Evolutionary conservation across 148 eudicot species (phyloP), one percentile per base, ranked within the genome.

Genomic region (Fallopia convolvulus): DNA sequence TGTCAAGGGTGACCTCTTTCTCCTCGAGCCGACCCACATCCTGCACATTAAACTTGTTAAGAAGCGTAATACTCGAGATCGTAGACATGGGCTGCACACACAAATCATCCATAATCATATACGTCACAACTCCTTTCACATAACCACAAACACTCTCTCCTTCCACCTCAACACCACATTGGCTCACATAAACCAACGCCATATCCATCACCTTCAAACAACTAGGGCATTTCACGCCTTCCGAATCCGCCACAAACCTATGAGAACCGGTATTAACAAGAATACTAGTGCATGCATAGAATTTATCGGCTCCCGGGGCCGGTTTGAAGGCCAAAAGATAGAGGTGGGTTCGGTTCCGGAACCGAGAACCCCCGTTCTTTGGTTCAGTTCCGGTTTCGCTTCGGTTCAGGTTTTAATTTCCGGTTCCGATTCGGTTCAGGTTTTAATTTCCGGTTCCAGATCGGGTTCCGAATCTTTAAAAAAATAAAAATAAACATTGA

Each of bases 81-180:
- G 42, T 47, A 21, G 77, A 75, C 60, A 75, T 75, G 11, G 77
- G 77, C 23, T 75, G 14, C 23, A 75, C 77, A 21, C 10, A 20
- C 77, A 75, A 30, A 14, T 75, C 77, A 17, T 75, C 77, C 36
- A 26, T 75, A 5, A 75, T 52, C 77, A 75, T 75, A 11, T 52
- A 75, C 15, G 60, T 68, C 9, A 68, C 46, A 21, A 68, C 46
- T 4, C 72, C 72, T 36, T 68, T 68, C 72, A 68, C 72, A 17
- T 68, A 68, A 2, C 52, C 58, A 4, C n/a, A 23, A 20, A 9
- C 14, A 23, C 20, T 52, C 56, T 75, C 0, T 10, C 0, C 21
- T 6, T 66, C 17, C 44, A 4, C 15, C 0, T 26, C 5, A 1
- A 2, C 70, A 8, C 17, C 39, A 61, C 39, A 23, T 0, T 41